These are phyloP conservation scores for Penicillium palitans DNA, from an alignment of 2,329 filamentous ascomycete genomes.

Conservation along the genomic window DNA sequence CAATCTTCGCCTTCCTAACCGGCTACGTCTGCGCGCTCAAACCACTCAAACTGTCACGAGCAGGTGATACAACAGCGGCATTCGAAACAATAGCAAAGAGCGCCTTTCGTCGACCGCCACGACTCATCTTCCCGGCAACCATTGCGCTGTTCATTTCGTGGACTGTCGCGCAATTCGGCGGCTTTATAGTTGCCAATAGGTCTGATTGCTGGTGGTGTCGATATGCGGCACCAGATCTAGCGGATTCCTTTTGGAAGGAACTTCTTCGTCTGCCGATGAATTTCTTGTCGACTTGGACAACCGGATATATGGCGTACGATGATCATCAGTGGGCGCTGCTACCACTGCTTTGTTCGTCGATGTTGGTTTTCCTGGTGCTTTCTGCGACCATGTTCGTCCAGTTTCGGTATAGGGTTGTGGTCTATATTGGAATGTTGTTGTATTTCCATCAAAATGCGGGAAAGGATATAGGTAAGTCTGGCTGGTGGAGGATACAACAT, in stretches of 20 bases:
- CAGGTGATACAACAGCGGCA: constrained; percentile 47
- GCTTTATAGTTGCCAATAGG: constrained; percentile 49
- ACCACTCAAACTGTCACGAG: constrained; percentile 53
- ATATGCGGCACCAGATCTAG: constrained; percentile 49
- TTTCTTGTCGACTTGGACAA: constrained; percentile 54
- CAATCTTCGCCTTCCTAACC: constrained; percentile 58
- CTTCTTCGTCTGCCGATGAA: constrained; percentile 47
- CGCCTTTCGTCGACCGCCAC: constrained; percentile 55
- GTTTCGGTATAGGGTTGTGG: constrained; percentile 49
- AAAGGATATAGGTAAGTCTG: constrained; percentile 47
- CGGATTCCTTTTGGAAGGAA: constrained; percentile 48
- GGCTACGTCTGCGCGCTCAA: constrained; percentile 59
- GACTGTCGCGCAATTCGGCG: constrained; percentile 51
- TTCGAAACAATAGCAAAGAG: constrained; percentile 54
- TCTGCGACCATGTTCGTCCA: constrained; percentile 48
- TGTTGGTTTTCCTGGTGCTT: constrained; percentile 53
- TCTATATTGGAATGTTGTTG: constrained; percentile 48
- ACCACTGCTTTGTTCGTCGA: constrained; percentile 51
- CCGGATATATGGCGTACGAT: constrained; percentile 54
- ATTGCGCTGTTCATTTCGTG: constrained; percentile 55
- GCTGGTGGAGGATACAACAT: background rate
- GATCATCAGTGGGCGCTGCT: constrained; percentile 58
- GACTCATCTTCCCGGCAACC: constrained; percentile 54
- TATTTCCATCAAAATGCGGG: constrained; percentile 53
- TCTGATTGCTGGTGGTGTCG: constrained; percentile 56